Conservation (phyloP, 192 early-diverging fungal genomes). For the Chytriomyces sp. region DNA sequence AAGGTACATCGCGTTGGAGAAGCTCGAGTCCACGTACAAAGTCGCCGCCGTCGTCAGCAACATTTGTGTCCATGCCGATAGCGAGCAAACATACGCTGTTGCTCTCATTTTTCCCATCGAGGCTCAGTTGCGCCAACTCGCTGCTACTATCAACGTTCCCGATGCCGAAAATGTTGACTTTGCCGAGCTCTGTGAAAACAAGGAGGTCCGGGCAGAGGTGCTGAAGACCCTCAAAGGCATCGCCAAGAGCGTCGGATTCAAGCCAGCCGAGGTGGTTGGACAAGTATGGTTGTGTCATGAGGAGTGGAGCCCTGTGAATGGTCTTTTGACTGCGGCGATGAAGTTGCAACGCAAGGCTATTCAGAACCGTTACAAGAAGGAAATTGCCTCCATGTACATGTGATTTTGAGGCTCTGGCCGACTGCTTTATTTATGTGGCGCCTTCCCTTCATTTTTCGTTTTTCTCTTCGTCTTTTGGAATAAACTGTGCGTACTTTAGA, state of each 20-base stretch:
- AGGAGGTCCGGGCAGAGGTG: slow-evolving; percentile 40
- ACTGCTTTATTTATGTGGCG: too few species aligned
- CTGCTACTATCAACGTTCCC: background rate
- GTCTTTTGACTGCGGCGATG: slow-evolving; percentile 82
- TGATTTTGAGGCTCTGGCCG: too few species aligned
- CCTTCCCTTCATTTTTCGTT: background rate
- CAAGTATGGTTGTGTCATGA: slow-evolving; percentile 68
- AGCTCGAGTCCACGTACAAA: slow-evolving; percentile 88
- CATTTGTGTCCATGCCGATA: slow-evolving; percentile 62
- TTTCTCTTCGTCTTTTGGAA: background rate
- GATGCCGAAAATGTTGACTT: slow-evolving; percentile 39
- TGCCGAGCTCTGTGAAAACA: slow-evolving; percentile 57
- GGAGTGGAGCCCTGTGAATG: slow-evolving; percentile 91
- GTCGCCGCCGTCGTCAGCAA: slow-evolving; percentile 69
- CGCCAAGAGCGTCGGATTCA: slow-evolving; percentile 68
- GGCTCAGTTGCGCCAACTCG: slow-evolving; percentile 30
- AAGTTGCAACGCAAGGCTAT: slow-evolving; percentile 89
- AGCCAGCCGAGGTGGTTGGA: too few species aligned
- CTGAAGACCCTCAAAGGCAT: slow-evolving; percentile 56
- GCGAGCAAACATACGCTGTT: slow-evolving; percentile 71
- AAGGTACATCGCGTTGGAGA: slow-evolving; percentile 84
- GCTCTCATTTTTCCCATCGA: slow-evolving; percentile 73
- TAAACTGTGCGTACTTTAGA: background rate
- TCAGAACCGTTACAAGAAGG: slow-evolving; percentile 59
- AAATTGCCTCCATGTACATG: slow-evolving; percentile 69